These are phyloP conservation scores for Leishmania aethiopica DNA, from an alignment of 208 protist species.

Conservation along the genomic window DNA sequence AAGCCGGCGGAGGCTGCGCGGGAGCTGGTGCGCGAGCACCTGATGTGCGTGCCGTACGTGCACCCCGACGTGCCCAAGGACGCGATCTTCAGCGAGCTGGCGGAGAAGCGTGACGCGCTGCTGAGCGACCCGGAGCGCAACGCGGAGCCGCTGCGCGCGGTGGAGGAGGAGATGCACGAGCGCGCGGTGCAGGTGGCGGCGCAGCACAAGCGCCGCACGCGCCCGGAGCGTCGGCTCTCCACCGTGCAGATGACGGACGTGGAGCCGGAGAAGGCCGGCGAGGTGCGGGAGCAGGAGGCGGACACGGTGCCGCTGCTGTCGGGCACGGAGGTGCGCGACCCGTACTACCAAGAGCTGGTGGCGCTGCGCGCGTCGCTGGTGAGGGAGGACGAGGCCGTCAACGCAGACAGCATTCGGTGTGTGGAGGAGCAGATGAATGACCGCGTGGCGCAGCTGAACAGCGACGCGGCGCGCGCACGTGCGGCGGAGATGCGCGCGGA, in stretches of 20 bases:
- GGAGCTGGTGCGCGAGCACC: conserved; percentile 21
- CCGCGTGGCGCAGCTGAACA: conserved; percentile 42
- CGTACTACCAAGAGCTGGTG: conserved; percentile 60
- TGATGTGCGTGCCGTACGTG: conserved; percentile 17
- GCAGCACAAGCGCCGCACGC: not conserved
- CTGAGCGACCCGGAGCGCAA: conserved; percentile 25
- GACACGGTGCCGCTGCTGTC: too few relatives aligned
- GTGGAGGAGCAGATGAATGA: conserved; percentile 44
- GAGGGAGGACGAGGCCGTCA: conserved; percentile 34
- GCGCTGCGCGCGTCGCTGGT: conserved; percentile 37
- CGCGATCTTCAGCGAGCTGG: conserved; percentile 37
- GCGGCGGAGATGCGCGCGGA: conserved; percentile 8
- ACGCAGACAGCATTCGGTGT: conserved; percentile 40
- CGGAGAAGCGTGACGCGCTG: conserved; percentile 17
- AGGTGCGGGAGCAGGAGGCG: conserved; percentile 9
- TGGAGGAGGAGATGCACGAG: conserved; percentile 31
- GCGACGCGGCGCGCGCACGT: not conserved
- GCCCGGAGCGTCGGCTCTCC: not conserved
- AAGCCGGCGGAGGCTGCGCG: conserved; percentile 6
- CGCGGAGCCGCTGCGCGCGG: conserved; percentile 6
- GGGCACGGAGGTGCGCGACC: conserved; percentile 24
- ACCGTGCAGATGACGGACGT: not conserved
- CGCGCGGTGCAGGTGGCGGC: too few relatives aligned
- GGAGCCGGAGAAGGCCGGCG: conserved; percentile 19
- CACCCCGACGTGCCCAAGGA: conserved; percentile 33